Base-by-base conservation (phyloP, 2,329 filamentous ascomycete species). In the Colletotrichum simmondsii region DNA sequence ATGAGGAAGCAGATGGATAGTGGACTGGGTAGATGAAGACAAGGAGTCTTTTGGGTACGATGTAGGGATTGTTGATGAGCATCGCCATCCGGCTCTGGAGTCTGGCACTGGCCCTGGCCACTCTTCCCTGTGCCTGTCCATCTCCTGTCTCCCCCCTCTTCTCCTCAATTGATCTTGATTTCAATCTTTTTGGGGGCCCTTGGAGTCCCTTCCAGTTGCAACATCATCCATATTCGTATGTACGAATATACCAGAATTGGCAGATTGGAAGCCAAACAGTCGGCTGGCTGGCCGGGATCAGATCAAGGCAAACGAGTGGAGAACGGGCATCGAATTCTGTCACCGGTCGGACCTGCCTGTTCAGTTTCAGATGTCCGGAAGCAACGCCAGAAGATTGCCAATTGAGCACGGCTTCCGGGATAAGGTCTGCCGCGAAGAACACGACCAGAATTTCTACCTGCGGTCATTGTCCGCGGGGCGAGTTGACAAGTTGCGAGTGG, bases 331-430 rank as follows among this genome's bases (percentile, higher is more conserved):
- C 65, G 63, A n/a, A 28, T 65, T 53, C 64, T 58, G 62, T 49
- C 68, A 68, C 52, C 58, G 52, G 71, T 54, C 71, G 58, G 71
- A 73, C 71, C 62, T 73, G 37, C 68, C 62, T 72, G 46, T 67
- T 73, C 63, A 42, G 71, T 73, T 73, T 73, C 71, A 72, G 58
- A 73, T 64, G 53, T 68, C 58, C 58, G 68, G 68, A 73, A 71
- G 67, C 67, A 73, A 73, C 61, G 60, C 61, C 61, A 65, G 42
- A 71, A 65, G 32, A 62, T 61, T 73, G 71, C 26, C 61, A 65
- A 58, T 62, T 70, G 56, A 30, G 71, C 67, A 71, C 61, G 61
- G 61, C 71, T 73, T 61, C 67, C 71, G 66, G 71, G 56, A 56
- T 37, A 30, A 64, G 14, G 53, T 64, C 42, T 56, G 37, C 71